phyloP scores from a whole-genome alignment of 2,329 filamentous ascomycete species.

The Kalaharituber pfeilii region DNA sequence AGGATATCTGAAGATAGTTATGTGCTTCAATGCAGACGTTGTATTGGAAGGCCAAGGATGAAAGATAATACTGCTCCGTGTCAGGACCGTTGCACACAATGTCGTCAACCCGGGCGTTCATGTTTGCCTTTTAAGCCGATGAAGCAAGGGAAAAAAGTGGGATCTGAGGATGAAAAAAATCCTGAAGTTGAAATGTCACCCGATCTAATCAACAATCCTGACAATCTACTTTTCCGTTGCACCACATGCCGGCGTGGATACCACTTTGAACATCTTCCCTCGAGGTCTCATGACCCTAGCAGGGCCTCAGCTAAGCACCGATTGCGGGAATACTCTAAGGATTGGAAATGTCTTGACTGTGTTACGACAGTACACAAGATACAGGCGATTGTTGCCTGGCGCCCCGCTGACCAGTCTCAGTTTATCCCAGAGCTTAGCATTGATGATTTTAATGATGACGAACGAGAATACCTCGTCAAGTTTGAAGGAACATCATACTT shows the following conservation, averaged over 20 bases:
- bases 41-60: constrained; percentile 49
- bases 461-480: constrained; percentile 85
- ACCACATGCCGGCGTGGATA: constrained; percentile 56
- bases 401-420: constrained; percentile 44
- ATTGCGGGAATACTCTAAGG: constrained; percentile 50
- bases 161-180: constrained; percentile 35
- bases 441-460: constrained; percentile 47
- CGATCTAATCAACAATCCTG: constrained; percentile 52
- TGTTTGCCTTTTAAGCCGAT: constrained; percentile 46
- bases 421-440: constrained; percentile 28
- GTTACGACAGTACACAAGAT: constrained; percentile 47
- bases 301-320: constrained; percentile 30
- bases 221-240: constrained; percentile 73
- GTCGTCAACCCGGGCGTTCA: constrained; percentile 46
- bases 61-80: constrained; percentile 55
- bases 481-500: constrained; percentile 70
- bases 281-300: constrained; percentile 29
- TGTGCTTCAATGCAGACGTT: constrained; percentile 77
- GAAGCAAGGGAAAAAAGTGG: constrained; percentile 60
- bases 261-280: constrained; percentile 68
- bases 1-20: constrained; percentile 64
- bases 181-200: constrained; percentile 34
- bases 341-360: constrained; percentile 73
- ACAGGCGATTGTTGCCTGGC: constrained; percentile 71
- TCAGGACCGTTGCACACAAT: constrained; percentile 54